Base-by-base conservation (phyloP, 495 filamentous ascomycete genomes). In the Penicillium pancosmium region DNA sequence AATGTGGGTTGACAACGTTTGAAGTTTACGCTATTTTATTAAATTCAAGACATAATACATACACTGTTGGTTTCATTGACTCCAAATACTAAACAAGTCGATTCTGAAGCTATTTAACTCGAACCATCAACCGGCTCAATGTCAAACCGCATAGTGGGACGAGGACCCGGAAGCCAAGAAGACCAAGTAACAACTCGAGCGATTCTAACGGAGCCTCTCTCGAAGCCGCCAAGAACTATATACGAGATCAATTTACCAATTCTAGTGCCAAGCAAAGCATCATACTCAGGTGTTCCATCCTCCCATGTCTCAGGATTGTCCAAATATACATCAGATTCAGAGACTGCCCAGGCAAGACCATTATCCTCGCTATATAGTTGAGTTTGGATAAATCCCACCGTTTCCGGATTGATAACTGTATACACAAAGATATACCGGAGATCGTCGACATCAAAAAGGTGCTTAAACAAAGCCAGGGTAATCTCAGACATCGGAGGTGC, bases 251-350 rank as follows among this genome's bases (percentile, higher is more conserved):
- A 2, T 25, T 58, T 58, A 4, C 49, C 56, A 11, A 58, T 35
- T 4, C 34, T 50, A 16, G 56, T 58, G 4, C 56, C 56, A 9
- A 58, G 41, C 9, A 58, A n/a, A 15, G 48, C 31, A 16, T 58
- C n/a, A 31, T 43, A 58, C 33, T 52, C 50, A 6, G 56, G 38
- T 2, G 56, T 52, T 23, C 50, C 25, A 27, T 25, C 10, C 11
- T 27, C 56, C 46, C 36, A 35, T 2, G 23, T 27, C 11, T 13
- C 10, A 27, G 41, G 16, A 16, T 16, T 2, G 19, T 19, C 41
- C 5, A 18, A 10, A 9, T 44, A 13, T 10, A 19, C 41, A 44
- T 44, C 41, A 3, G 13, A 9, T 18, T 44, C 4, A 1, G 12
- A 9, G 3, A 16, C 16, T n/a, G 41, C 12, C 41, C 41, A 44